A percentile compares a stretch with the other conserved stretches of the same genome.
These are phyloP conservation scores for Penicillium mononematosum DNA, from an alignment of 495 filamentous ascomycete genomes.

Conservation along the genomic window DNA sequence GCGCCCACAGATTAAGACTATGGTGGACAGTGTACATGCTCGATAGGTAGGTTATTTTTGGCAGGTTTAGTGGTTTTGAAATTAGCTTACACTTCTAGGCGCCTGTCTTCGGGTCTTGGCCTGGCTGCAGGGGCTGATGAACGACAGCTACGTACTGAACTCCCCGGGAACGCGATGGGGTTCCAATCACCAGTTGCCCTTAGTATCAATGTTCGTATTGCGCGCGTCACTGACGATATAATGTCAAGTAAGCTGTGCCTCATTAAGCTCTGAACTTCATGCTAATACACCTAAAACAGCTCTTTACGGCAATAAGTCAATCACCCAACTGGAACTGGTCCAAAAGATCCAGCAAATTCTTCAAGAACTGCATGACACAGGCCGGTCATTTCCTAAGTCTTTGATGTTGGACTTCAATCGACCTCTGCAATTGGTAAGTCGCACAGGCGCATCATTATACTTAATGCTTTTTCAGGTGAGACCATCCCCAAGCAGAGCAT, in stretches of 20 bases:
- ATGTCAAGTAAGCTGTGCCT: constrained; percentile 22
- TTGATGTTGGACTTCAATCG: constrained; percentile 22
- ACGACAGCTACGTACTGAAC: constrained; percentile 19
- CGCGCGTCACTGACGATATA: constrained; percentile 26
- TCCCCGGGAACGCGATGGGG: constrained; percentile 18
- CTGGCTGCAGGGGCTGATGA: constrained; percentile 28
- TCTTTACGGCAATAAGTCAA: constrained; percentile 25
- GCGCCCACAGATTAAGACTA: constrained; percentile 20
- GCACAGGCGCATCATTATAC: constrained; percentile 24
- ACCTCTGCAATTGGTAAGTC: constrained; percentile 19
- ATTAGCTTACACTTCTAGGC: constrained; percentile 8
- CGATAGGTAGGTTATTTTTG: constrained; percentile 14
- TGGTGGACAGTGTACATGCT: constrained; percentile 34
- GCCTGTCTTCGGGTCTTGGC: constrained; percentile 24
- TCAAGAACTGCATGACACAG: constrained; percentile 22
- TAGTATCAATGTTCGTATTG: constrained; percentile 25
- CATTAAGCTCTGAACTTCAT: neutral
- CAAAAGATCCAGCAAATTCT: constrained; percentile 20
- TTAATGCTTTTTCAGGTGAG: constrained; percentile 26
- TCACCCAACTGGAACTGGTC: constrained; percentile 23
- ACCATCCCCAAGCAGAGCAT: neutral
- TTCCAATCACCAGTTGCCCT: constrained; percentile 25
- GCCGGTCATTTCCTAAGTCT: constrained; percentile 17
- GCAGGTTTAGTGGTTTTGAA: neutral
- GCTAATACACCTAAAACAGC: constrained; percentile 8